Base-by-base conservation (phyloP, 768 basidiomycete genomes). In the Rhodocollybia butyracea region DNA sequence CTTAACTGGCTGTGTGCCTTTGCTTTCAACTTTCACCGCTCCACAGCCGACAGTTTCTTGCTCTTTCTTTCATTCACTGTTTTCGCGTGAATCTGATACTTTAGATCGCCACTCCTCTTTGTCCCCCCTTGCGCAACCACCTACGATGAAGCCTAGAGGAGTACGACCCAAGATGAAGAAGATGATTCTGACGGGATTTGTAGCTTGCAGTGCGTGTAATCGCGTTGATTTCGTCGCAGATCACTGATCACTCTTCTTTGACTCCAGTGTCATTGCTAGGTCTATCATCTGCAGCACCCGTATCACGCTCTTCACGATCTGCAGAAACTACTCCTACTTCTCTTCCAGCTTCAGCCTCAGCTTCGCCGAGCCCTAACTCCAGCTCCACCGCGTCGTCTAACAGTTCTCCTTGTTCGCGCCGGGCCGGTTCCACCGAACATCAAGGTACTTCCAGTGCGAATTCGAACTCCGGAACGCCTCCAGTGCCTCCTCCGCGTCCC, bases 71-170 rank as follows among this genome's bases (percentile, higher is more conserved):
- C n/a, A n/a, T n/a, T n/a, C n/a, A n/a, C n/a, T n/a, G n/a, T n/a
- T n/a, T n/a, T n/a, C n/a, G n/a, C n/a, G n/a, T n/a, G n/a, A n/a
- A n/a, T n/a, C n/a, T n/a, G n/a, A n/a, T n/a, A 19, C 41, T 42
- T 2, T n/a, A 21, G 13, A 22, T 13, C 7, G 21, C 15, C 41
- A 42, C 13, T 24, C 22, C 2, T 8, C n/a, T 7, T 8, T 17
- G 10, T 2, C 8, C 43, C 10, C 24, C 24, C 11, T 45, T 27
- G 5, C 12, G 11, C 43, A 27, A 22, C 43, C 43, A 42, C 7
- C 26, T 27, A 27, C 36, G 12, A 53, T 53, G 51, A 21, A 53
- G 40, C 51, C 51, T 12, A n/a, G n/a, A n/a, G n/a, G n/a, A n/a
- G 27, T 40, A n/a, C 30, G 30, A 42, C 41, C 48, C 6, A 50